Evolutionary conservation across 129 eudicot species (phyloP).

Genomic region (Heracleum sosnowskyi): DNA sequence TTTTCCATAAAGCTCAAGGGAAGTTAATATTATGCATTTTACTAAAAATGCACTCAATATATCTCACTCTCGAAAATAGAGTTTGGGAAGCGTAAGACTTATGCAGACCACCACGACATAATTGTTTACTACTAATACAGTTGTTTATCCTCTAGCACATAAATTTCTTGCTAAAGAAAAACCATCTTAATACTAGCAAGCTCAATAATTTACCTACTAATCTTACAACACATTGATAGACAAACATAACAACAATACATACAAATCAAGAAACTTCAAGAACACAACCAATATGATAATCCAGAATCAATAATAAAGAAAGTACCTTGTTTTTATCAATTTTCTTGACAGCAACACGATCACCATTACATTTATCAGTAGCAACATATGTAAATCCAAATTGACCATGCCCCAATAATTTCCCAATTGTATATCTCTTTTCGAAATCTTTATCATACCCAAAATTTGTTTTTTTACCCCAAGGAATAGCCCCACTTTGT

Average conservation of each 20-base stretch:
- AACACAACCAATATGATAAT: background rate
- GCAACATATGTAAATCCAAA: slow-evolving; percentile 98
- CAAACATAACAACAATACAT: background rate
- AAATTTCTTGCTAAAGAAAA: background rate
- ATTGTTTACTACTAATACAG: background rate
- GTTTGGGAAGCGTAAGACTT: too few species aligned
- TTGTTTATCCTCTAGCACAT: background rate
- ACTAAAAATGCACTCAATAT: background rate
- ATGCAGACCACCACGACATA: background rate
- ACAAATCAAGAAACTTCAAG: slow-evolving; percentile 9
- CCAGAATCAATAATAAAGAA: background rate
- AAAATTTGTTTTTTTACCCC: slow-evolving; percentile 93
- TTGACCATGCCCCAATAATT: slow-evolving; percentile 97
- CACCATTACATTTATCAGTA: slow-evolving; percentile 66
- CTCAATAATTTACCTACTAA: background rate
- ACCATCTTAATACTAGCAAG: background rate
- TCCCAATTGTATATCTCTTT: slow-evolving; percentile 65
- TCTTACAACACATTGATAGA: background rate
- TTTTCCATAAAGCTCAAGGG: background rate
- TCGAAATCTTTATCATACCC: slow-evolving; percentile 92
- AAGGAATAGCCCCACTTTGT: slow-evolving; percentile 54
- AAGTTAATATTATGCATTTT: background rate
- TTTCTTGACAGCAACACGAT: slow-evolving; percentile 98
- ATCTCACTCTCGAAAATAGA: background rate
- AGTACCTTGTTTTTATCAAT: slow-evolving; percentile 86